Evolutionary conservation across 345 rosid species (phyloP).

Genomic region (Salix brachista): DNA sequence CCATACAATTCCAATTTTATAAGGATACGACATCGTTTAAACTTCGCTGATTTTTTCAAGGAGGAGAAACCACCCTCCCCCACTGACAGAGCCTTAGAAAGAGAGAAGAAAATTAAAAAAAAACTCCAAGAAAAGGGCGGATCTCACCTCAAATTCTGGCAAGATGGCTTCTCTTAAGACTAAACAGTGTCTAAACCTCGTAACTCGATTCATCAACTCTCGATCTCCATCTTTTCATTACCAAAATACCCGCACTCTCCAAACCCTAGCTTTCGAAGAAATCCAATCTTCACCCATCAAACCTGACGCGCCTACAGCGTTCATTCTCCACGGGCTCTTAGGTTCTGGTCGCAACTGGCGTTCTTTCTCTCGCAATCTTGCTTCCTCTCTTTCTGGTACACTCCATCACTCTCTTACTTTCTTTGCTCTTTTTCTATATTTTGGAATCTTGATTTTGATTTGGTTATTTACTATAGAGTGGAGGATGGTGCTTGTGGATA

Average conservation of each 20-base stretch:
- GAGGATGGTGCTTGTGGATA: slow-evolving; percentile 71
- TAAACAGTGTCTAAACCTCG: slow-evolving; percentile 21
- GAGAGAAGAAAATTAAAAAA: too few relatives aligned
- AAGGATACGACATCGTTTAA: too few relatives aligned
- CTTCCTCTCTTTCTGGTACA: slow-evolving; percentile 51
- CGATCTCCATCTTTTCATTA: slow-evolving; percentile 18
- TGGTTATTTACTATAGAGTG: slow-evolving; percentile 34
- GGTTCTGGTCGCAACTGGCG: slow-evolving; percentile 96
- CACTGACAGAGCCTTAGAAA: too few relatives aligned
- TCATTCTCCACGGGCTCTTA: slow-evolving; percentile 87
- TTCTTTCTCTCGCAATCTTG: slow-evolving; percentile 71
- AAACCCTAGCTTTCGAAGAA: slow-evolving; percentile 82
- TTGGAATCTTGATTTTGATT: not conserved
- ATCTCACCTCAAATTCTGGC: not conserved
- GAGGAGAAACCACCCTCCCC: too few relatives aligned
- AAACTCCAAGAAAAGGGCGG: too few relatives aligned
- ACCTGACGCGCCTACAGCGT: slow-evolving; percentile 52
- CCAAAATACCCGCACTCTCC: slow-evolving; percentile 38
- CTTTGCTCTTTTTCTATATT: not conserved
- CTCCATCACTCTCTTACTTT: slow-evolving; percentile 29
- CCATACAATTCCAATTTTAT: too few relatives aligned
- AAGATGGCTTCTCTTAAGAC: slow-evolving; percentile 46
- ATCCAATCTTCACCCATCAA: slow-evolving; percentile 39
- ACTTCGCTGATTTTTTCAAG: too few relatives aligned
- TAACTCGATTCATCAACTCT: slow-evolving; percentile 38